Base-by-base conservation (phyloP, 208 protist genomes). In the Trypanosoma boissoni region DNA sequence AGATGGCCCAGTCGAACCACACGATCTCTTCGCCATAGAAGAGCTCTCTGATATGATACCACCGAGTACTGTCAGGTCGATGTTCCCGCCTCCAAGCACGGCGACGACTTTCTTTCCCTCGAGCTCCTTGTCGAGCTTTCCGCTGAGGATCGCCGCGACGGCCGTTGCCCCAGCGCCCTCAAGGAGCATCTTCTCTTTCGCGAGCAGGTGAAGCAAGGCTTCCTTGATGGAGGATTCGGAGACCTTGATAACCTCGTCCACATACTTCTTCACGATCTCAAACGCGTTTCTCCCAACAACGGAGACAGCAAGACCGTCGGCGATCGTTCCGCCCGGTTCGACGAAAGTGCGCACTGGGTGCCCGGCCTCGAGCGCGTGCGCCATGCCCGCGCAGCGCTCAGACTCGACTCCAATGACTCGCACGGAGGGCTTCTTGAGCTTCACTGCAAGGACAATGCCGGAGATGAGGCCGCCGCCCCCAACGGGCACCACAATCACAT, bases 291-390 rank as follows among this genome's bases (percentile, higher is more conserved):
- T 57, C 43, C 93, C 93, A 1, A 92, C 82, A 9, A 64, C 72
- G 29, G 83, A 84, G 26, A 97, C 93, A 26, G 88, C 85, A 12
- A 97, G 72, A 32, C 93, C 93, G 72, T 97, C 93, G n/a, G 91
- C 93, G 27, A 97, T 72, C 10, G 91, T 97, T 49, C 79, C 63
- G 24, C 73, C 63, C 0, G 68, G 65, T 3, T 57, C 65, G 16
- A 87, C 72, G 2, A 68, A 65, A 6, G 78, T 78, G 53, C 46
- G 68, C 12, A 87, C 70, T 4, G 81, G 74, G 46, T 89, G 66
- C 42, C 79, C 84, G 0, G 60, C 73, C 48, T 74, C 68, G 16
- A 94, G 65, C 21, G 87, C 80, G 10, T 56, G 55, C 27, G 74
- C 74, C 51, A 82, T 78, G 29, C 66, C 67, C 3, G 88, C 64